Conservation (phyloP, 2,329 filamentous ascomycete genomes). For the Alternaria novae-zelandiae region DNA sequence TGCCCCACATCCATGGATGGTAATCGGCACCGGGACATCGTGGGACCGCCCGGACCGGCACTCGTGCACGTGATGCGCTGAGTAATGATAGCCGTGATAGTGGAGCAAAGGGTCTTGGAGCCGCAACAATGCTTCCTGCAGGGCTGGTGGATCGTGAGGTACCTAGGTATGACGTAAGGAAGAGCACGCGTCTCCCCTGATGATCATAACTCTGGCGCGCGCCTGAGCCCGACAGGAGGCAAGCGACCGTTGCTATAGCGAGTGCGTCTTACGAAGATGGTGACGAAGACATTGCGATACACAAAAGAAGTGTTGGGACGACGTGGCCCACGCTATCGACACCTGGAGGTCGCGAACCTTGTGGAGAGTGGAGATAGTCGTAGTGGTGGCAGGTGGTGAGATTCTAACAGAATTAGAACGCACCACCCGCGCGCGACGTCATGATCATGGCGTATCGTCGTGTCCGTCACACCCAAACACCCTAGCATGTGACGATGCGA, state of each 20-base stretch:
- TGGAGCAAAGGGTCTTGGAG: background rate
- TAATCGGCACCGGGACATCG: constrained; percentile 12
- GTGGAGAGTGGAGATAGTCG: constrained; percentile 4
- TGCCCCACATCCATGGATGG: constrained; percentile 21
- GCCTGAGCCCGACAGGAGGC: background rate
- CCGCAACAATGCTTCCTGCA: background rate
- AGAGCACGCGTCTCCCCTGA: background rate
- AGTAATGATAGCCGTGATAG: background rate
- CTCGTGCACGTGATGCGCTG: constrained; percentile 10
- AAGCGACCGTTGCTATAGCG: background rate
- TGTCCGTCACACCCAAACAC: background rate
- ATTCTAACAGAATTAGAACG: constrained; percentile 2
- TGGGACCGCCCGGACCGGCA: constrained; percentile 4
- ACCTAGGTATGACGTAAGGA: constrained; percentile 1
- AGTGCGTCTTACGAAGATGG: background rate
- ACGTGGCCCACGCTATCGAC: background rate
- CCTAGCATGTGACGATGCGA: constrained; percentile 23
- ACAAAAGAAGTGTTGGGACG: background rate
- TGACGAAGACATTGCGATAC: constrained; percentile 4
- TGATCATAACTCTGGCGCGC: background rate
- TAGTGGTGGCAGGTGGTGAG: background rate
- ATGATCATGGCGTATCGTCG: background rate
- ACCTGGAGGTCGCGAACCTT: background rate
- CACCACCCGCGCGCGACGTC: constrained; percentile 1
- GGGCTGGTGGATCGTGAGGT: background rate